Evolutionary conservation across 2,329 filamentous ascomycete genomes (phyloP), one percentile per base, ranked within the genome.

Genomic region (Ceratocystis albifundus): DNA sequence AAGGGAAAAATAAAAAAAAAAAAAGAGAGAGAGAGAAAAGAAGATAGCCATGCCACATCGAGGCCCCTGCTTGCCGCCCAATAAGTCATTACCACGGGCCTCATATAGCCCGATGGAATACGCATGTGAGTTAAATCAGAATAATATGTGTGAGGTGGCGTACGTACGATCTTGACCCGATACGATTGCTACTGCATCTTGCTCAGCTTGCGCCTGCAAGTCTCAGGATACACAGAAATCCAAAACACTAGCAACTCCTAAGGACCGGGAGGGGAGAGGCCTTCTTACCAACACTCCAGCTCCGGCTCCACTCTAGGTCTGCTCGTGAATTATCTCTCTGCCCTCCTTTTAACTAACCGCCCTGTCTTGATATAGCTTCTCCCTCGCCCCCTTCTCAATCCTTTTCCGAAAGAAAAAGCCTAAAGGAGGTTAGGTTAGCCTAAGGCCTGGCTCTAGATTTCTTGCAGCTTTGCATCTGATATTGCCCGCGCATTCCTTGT

Each of bases 331-430:
- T 55, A n/a, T n/a, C 20, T 55, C 20, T 55, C 20, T 28, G 25
- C 22, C 50, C 53, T 57, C 8, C 25, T 30, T 30, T 59, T 8
- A 36, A 6, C 28, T 32, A 5, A 17, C 32, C 28, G n/a, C 15
- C 25, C 17, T 32, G 50, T 55, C 22, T 2, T 55, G 10, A 2
- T 22, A 8, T 28, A 10, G 20, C 53, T 30, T 53, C 53, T 36
- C 53, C 25, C 22, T 28, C 53, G 12, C 53, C 53, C 25, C 25
- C 53, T 32, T 59, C 53, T 36, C 53, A 30, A 59, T 32, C 53
- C 53, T 59, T 57, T 57, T 28, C 53, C 53, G 53, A 59, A 59
- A 59, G 28, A 59, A 30, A 20, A 30, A 22, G 17, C 53, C 53
- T 59, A 32, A 59, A 59, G 28, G 25, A 59, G 53, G 28, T 59